A percentile compares a stretch with the other conserved stretches of the same genome.
Conservation (phyloP, 768 basidiomycete genomes). For the Collybia nuda region DNA sequence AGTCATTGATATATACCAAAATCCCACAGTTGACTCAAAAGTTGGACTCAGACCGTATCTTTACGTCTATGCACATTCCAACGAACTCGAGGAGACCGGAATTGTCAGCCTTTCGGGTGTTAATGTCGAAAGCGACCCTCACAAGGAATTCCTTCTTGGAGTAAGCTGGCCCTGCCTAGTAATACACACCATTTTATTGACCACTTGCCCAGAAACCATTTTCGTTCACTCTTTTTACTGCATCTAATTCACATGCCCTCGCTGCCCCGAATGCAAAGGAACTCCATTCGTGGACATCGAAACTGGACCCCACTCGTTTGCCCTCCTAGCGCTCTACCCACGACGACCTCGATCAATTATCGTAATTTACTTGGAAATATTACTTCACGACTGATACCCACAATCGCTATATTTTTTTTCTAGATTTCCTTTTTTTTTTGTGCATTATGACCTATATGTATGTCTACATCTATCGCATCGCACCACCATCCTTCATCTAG, state of each 20-base stretch:
- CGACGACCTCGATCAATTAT: constrained; percentile 4
- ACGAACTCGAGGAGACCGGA: constrained; percentile 80
- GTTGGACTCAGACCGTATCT: constrained; percentile 75
- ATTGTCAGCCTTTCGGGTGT: constrained; percentile 83
- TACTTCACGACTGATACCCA: background rate
- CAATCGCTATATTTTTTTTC: background rate
- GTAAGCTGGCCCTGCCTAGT: constrained; percentile 45
- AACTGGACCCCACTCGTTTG: constrained; percentile 80
- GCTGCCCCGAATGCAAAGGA: constrained; percentile 83
- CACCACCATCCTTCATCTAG: too few species aligned
- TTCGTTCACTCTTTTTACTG: constrained; percentile 89
- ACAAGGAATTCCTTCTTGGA: constrained; percentile 85
- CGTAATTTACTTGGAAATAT: background rate
- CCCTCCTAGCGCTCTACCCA: constrained; percentile 28
- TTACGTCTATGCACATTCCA: constrained; percentile 80
- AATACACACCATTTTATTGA: background rate
- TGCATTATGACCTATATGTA: constrained; percentile 1
- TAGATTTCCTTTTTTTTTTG: constrained; percentile 2
- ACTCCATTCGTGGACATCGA: constrained; percentile 79
- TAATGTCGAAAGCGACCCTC: constrained; percentile 81
- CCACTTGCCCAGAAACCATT: constrained; percentile 60
- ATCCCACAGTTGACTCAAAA: background rate
- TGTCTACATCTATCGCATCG: constrained; percentile 4
- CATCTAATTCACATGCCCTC: constrained; percentile 89
- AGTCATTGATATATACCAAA: constrained; percentile 2